phyloP scores from a whole-genome alignment of 1,139 yeast species.

The Taphrina deformans region DNA sequence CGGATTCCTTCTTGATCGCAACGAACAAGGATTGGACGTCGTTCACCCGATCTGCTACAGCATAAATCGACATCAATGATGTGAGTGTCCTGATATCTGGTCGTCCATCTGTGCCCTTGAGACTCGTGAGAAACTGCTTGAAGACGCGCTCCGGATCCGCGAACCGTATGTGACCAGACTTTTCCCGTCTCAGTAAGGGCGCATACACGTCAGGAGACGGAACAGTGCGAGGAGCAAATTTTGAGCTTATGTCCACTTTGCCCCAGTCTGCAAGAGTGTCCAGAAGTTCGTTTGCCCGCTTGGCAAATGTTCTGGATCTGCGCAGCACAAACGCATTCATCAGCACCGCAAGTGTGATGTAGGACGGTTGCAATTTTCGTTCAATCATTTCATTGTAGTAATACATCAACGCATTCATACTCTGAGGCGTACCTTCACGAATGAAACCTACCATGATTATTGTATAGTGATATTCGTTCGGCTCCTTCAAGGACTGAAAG shows the following conservation, averaged over 20 bases:
- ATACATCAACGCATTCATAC: neutral
- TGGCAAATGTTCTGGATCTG: neutral
- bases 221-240: slow-evolving; percentile 14
- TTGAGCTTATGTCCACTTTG: slow-evolving; percentile 14
- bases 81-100: slow-evolving; percentile 23
- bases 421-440: neutral
- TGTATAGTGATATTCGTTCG: slow-evolving; percentile 29
- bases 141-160: slow-evolving; percentile 9
- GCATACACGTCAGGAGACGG: slow-evolving; percentile 20
- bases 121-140: slow-evolving; percentile 10
- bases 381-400: slow-evolving; percentile 28
- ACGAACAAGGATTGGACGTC: slow-evolving; percentile 21
- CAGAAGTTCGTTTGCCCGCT: slow-evolving; percentile 10
- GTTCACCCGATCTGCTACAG: slow-evolving; percentile 1
- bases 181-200: slow-evolving; percentile 1
- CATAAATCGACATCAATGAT: slow-evolving; percentile 5
- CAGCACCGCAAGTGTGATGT: slow-evolving; percentile 19
- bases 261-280: slow-evolving; percentile 3
- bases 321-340: slow-evolving; percentile 23
- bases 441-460: slow-evolving; percentile 25
- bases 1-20: slow-evolving; percentile 22
- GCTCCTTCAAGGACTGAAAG: slow-evolving; percentile 9
- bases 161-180: neutral
- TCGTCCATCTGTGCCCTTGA: slow-evolving; percentile 13
- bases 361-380: slow-evolving; percentile 9